phyloP scores from a whole-genome alignment of 2,329 filamentous ascomycete species.

The Lasiodiplodia citricola region DNA sequence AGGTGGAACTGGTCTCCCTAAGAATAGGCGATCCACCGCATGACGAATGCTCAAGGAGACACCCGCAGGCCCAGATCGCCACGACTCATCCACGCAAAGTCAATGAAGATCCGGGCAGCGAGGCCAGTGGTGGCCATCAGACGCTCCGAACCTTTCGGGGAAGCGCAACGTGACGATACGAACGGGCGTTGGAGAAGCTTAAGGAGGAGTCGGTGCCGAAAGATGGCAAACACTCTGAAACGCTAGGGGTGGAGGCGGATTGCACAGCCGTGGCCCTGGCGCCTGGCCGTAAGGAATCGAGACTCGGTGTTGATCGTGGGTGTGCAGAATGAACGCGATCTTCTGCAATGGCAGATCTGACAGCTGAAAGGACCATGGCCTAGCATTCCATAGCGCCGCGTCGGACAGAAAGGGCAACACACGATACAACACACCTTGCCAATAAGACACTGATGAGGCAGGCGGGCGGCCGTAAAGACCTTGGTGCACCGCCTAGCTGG shows the following conservation, averaged over 20 bases:
- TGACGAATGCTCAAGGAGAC: slow-evolving; percentile 10
- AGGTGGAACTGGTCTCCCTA: slow-evolving; percentile 11
- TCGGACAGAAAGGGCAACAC: slow-evolving; percentile 19
- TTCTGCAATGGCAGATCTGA: not conserved
- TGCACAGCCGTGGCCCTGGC: slow-evolving; percentile 8
- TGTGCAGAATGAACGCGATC: slow-evolving; percentile 1
- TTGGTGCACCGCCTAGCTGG: slow-evolving; percentile 14
- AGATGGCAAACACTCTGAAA: not conserved
- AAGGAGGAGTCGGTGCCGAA: slow-evolving; percentile 4
- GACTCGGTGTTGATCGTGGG: slow-evolving; percentile 8
- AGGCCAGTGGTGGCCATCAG: not conserved
- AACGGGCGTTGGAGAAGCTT: slow-evolving; percentile 9
- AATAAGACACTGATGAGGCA: slow-evolving; percentile 12
- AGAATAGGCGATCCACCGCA: slow-evolving; percentile 18
- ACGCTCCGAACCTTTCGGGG: slow-evolving; percentile 14
- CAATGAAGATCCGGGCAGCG: slow-evolving; percentile 16
- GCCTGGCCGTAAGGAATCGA: not conserved
- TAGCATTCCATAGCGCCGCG: slow-evolving; percentile 11
- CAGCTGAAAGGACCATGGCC: slow-evolving; percentile 9
- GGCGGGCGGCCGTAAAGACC: slow-evolving; percentile 7
- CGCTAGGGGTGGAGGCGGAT: not conserved
- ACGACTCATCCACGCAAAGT: not conserved
- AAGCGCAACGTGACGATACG: slow-evolving; percentile 12
- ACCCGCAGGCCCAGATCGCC: slow-evolving; percentile 5
- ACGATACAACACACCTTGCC: slow-evolving; percentile 13